Percentiles rank a stretch among this genome's conserved stretches.
These are phyloP conservation scores for Circinella minor DNA, from an alignment of 371 early-diverging fungal genomes.

Conservation along the genomic window DNA sequence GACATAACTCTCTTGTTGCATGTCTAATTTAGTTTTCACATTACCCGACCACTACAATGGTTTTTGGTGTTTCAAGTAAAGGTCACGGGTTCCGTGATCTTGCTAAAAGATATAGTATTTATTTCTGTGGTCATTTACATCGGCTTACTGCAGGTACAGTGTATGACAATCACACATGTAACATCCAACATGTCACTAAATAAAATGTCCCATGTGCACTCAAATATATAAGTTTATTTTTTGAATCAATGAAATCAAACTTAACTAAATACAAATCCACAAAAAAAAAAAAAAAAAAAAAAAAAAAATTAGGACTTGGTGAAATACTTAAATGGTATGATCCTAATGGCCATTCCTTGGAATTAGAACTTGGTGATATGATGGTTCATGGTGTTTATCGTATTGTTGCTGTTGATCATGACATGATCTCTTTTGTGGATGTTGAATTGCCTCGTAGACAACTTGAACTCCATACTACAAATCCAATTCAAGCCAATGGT, in stretches of 20 bases:
- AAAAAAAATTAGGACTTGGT: constrained; percentile 57
- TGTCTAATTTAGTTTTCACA: constrained; percentile 62
- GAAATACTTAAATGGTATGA: constrained; percentile 68
- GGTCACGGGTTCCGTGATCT: constrained; percentile 68
- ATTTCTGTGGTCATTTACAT: constrained; percentile 91
- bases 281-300: background rate
- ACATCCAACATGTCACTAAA: no score
- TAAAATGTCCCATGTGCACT: no score
- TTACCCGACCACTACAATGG: constrained; percentile 84
- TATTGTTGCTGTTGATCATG: constrained; percentile 87
- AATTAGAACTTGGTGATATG: constrained; percentile 88
- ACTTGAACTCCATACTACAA: constrained; percentile 29
- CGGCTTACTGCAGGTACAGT: constrained; percentile 68
- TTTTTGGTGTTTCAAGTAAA: constrained; percentile 69
- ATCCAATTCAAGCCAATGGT: constrained; percentile 17
- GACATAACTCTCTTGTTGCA: constrained; percentile 1
- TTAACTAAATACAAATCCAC: no score
- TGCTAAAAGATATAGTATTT: constrained; percentile 66
- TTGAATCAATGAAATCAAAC: no score
- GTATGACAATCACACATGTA: background rate
- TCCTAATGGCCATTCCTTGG: constrained; percentile 65
- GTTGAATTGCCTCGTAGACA: constrained; percentile 58
- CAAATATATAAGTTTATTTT: no score
- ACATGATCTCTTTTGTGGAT: constrained; percentile 84
- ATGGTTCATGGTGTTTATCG: constrained; percentile 84